phyloP scores from a whole-genome alignment of 1,139 yeast species.

The Spencermartinsiella ligniputridi region DNA sequence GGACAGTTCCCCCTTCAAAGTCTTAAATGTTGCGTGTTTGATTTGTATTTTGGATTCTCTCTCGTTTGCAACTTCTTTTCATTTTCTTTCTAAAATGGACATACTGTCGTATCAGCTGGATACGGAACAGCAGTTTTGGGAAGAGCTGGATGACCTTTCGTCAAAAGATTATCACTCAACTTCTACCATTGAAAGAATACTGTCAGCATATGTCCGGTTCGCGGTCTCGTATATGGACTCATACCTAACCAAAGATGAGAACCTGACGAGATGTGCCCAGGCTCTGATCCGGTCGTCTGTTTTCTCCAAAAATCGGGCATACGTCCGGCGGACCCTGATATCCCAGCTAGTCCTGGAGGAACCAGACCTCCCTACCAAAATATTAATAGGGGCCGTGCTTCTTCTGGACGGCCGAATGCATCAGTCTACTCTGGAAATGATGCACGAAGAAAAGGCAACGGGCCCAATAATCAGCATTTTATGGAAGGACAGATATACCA shows the following conservation, averaged over 20 bases:
- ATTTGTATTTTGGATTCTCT: too few relatives aligned
- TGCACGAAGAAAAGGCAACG: conserved; percentile 51
- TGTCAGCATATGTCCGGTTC: conserved; percentile 27
- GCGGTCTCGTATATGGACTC: conserved; percentile 28
- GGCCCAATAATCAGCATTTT: conserved; percentile 39
- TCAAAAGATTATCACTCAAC: conserved; percentile 28
- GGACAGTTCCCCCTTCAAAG: too few relatives aligned
- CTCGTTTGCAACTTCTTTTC: too few relatives aligned
- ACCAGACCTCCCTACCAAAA: conserved; percentile 21
- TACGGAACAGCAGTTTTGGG: conserved; percentile 32
- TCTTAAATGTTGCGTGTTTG: too few relatives aligned
- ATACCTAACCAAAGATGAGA: conserved; percentile 28
- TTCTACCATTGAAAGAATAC: conserved; percentile 23
- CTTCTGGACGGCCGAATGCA: conserved; percentile 45
- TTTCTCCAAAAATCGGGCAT: conserved; percentile 29
- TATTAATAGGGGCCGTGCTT: conserved; percentile 48
- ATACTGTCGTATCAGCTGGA: conserved; percentile 31
- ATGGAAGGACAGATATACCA: conserved; percentile 27
- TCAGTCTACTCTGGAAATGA: conserved; percentile 39
- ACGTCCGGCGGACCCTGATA: conserved; percentile 31
- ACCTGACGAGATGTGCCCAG: conserved; percentile 30
- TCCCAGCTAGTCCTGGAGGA: conserved; percentile 25
- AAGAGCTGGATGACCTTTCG: conserved; percentile 26
- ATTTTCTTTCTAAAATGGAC: too few relatives aligned
- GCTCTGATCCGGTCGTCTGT: conserved; percentile 29